Conservation (phyloP, 1,139 yeast genomes). For the Yamadazyma spencermartinsiae region DNA sequence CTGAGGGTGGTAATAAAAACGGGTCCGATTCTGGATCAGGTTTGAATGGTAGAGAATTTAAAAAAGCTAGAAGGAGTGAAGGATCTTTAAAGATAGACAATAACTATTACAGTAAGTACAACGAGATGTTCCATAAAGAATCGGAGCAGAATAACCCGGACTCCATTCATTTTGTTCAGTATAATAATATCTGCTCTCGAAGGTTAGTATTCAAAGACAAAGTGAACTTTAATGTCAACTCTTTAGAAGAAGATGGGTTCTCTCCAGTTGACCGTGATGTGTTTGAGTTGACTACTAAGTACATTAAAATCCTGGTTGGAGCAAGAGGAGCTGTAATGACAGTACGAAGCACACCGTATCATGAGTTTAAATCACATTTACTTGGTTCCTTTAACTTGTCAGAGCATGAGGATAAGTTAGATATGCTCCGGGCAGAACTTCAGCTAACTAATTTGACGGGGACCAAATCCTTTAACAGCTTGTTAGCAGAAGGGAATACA, state of each 20-base stretch:
- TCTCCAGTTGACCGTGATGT: not conserved
- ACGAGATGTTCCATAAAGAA: slow-evolving; percentile 12
- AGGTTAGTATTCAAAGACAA: slow-evolving; percentile 5
- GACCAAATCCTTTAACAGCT: slow-evolving; percentile 14
- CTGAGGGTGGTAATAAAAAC: not conserved
- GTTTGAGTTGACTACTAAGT: slow-evolving; percentile 1
- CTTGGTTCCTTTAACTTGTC: slow-evolving; percentile 15
- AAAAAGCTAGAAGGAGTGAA: slow-evolving; percentile 6
- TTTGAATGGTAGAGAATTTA: slow-evolving; percentile 3
- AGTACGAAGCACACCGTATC: slow-evolving; percentile 14
- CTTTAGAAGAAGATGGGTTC: not conserved
- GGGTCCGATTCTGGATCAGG: no score
- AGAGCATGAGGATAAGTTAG: slow-evolving; percentile 1
- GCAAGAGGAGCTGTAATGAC: slow-evolving; percentile 8
- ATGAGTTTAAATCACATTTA: slow-evolving; percentile 16
- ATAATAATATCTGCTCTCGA: slow-evolving; percentile 13
- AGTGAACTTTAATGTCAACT: not conserved
- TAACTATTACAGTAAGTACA: slow-evolving; percentile 7
- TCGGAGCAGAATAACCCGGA: slow-evolving; percentile 9
- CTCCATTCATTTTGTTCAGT: slow-evolving; percentile 13
- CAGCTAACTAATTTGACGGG: slow-evolving; percentile 14
- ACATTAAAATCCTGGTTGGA: slow-evolving; percentile 7
- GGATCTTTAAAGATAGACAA: slow-evolving; percentile 9
- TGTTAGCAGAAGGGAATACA: slow-evolving; percentile 12
- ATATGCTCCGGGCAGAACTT: slow-evolving; percentile 14